Base-by-base conservation (phyloP, 306 rosid genomes). In the Vigna unguiculata region DNA sequence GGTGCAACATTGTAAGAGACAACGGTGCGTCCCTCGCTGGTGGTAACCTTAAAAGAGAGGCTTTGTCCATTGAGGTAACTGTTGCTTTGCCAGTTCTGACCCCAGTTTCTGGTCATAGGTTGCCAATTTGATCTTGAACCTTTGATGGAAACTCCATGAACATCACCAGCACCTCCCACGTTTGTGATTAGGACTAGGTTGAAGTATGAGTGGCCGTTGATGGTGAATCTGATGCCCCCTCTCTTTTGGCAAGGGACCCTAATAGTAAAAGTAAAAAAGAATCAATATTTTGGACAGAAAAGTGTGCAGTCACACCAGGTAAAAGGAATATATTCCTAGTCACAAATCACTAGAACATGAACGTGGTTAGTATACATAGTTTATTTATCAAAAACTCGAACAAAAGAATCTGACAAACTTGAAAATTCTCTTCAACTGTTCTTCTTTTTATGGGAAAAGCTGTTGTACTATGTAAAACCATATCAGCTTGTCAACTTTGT, bases 51-150 rank as follows among this genome's bases (percentile, higher is more conserved):
- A 28, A 92, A 90, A 0, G 96, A 92, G 12, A 92, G 92, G 78
- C 83, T 71, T n/a, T 89, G 97, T 21, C 96, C 92, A 7, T 88
- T 75, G n/a, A 92, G 88, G 77, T 80, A 20, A 19, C 85, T 12
- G 71, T 90, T 92, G 87, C 88, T 90, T 64, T 92, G 96, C 97
- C 97, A 92, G 46, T 92, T 92, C 62, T 92, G 97, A 0, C 97
- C 97, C 97, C 97, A 92, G 53, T 92, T 92, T 52, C 91, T 85
- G 0, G 91, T 81, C 93, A 92, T 86, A n/a, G 89, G 51, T 80
- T 86, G 81, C 97, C 97, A 92, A 24, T 67, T 65, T 12, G 93
- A 85, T 72, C 78, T 87, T 4, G 97, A 92, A 24, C 96, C 97
- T 78, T 92, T 92, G 81, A 92, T 85, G 24, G 90, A 86, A 77